These are phyloP conservation scores for Bolboschoenoplectus hybrid DNA, from an alignment of 202 grass and related monocot genomes.

Conservation along the genomic window DNA sequence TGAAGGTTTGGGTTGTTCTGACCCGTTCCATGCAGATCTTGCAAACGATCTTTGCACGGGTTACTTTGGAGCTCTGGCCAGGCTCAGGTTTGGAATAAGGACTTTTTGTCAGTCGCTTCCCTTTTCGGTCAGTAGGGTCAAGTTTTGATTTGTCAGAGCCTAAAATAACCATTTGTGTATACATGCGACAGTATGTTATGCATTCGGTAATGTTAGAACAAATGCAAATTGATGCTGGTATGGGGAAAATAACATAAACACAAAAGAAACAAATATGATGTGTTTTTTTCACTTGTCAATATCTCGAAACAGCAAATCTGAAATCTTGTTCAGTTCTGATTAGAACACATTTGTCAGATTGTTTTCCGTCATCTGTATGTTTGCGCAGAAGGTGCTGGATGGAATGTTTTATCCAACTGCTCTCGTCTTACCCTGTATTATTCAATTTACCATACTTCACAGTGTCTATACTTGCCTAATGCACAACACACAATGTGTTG, in stretches of 20 bases:
- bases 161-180: slow-evolving; percentile 21
- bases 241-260: background rate
- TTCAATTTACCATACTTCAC: background rate
- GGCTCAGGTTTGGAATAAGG: background rate
- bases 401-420: background rate
- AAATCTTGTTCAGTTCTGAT: background rate
- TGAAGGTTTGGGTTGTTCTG: background rate
- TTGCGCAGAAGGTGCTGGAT: background rate
- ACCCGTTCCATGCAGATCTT: slow-evolving; percentile 46
- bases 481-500: background rate
- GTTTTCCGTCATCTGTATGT: background rate
- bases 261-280: background rate
- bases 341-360: background rate
- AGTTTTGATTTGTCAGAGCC: slow-evolving; percentile 4
- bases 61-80: background rate
- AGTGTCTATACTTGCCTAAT: background rate
- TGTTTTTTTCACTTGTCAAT: background rate
- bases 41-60: slow-evolving; percentile 18
- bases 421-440: background rate
- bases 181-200: slow-evolving; percentile 2
- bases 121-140: slow-evolving; percentile 21
- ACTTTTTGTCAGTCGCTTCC: background rate
- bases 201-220: background rate
- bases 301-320: background rate
- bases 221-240: background rate